Evolutionary conservation across 371 early-diverging fungal species (phyloP).

Genomic region (Mortierella sp.): DNA sequence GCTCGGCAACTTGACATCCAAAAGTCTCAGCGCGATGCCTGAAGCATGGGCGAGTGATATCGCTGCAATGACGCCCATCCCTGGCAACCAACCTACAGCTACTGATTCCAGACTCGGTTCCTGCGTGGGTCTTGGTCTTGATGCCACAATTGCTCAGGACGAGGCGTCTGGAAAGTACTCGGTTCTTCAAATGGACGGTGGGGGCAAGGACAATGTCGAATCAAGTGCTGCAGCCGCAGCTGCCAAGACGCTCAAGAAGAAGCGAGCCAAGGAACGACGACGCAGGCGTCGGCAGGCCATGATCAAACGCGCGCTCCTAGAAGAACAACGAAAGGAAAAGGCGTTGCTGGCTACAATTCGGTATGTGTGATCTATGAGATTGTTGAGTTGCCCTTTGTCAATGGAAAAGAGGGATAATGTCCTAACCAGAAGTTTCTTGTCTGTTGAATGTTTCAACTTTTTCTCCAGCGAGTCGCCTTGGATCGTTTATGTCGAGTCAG

Average conservation of each 20-base stretch:
- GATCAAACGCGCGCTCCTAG: slow-evolving; percentile 34
- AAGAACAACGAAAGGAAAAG: slow-evolving; percentile 49
- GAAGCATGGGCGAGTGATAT: too few species aligned
- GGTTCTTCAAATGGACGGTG: neutral
- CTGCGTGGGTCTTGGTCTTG: slow-evolving; percentile 23
- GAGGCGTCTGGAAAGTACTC: too few species aligned
- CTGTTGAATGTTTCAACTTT: too few species aligned
- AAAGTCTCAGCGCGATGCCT: too few species aligned
- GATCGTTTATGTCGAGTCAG: slow-evolving; percentile 47
- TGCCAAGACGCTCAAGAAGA: slow-evolving; percentile 4
- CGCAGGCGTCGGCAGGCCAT: slow-evolving; percentile 24
- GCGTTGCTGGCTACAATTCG: slow-evolving; percentile 49
- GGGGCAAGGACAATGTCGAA: neutral
- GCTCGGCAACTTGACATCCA: too few species aligned
- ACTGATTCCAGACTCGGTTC: too few species aligned
- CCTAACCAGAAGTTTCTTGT: too few species aligned
- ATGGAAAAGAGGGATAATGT: too few species aligned
- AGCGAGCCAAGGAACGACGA: slow-evolving; percentile 24
- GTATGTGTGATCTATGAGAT: slow-evolving; percentile 10
- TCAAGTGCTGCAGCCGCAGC: neutral
- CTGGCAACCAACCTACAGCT: too few species aligned
- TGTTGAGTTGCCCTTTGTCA: too few species aligned
- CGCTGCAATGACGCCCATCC: too few species aligned
- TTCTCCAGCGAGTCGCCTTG: slow-evolving; percentile 53
- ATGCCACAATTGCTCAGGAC: neutral